Conservation (phyloP, 768 basidiomycete species). For the Tylopilus rubrobrunneus region DNA sequence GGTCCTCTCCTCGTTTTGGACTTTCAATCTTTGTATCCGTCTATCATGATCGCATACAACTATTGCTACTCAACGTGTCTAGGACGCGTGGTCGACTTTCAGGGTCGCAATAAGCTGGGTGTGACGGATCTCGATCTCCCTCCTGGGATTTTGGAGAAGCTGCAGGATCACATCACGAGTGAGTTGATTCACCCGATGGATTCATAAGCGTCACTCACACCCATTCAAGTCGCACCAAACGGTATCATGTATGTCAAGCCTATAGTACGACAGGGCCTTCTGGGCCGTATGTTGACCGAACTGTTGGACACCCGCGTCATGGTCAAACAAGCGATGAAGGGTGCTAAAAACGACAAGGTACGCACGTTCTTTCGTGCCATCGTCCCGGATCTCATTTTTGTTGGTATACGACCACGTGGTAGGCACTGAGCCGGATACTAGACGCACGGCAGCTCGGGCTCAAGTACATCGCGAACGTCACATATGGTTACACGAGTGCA, state of each 20-base stretch:
- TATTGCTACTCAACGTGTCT: constrained; percentile 97
- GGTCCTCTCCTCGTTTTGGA: constrained; percentile 92
- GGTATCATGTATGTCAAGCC: constrained; percentile 93
- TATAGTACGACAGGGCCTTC: constrained; percentile 75
- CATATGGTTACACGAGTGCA: constrained; percentile 94
- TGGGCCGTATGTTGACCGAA: constrained; percentile 90
- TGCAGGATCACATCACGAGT: constrained; percentile 80
- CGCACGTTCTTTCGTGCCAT: not conserved
- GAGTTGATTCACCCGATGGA: constrained; percentile 15
- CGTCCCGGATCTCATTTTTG: not conserved
- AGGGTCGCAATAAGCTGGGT: constrained; percentile 85
- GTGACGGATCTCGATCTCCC: constrained; percentile 69
- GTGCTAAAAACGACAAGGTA: constrained; percentile 71
- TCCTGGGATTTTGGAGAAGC: constrained; percentile 59
- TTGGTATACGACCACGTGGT: not conserved
- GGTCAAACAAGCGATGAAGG: constrained; percentile 97
- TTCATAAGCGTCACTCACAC: not conserved
- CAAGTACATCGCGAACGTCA: constrained; percentile 92
- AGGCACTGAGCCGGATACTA: constrained; percentile 74
- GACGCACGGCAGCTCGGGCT: constrained; percentile 91
- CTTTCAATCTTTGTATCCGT: constrained; percentile 95
- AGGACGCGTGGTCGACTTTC: constrained; percentile 82
- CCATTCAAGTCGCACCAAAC: constrained; percentile 78
- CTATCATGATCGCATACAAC: constrained; percentile 98
- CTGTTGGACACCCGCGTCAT: constrained; percentile 93